A percentile compares a stretch with the other conserved stretches of the same genome.
These are phyloP conservation scores for Xylaria telfairii DNA, from an alignment of 495 filamentous ascomycete genomes.

Conservation along the genomic window DNA sequence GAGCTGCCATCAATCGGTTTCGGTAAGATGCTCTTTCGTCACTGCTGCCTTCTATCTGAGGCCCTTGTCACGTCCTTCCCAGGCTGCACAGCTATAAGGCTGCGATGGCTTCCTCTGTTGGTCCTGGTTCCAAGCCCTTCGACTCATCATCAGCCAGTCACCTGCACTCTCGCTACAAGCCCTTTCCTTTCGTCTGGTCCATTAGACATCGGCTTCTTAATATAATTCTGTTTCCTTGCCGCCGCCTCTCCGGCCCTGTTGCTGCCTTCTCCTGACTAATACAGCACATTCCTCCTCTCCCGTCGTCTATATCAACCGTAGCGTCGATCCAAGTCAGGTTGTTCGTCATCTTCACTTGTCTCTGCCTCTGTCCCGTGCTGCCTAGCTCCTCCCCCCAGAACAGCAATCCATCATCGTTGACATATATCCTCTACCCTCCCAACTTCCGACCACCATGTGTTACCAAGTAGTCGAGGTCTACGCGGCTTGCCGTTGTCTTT, in stretches of 20 bases:
- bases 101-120: constrained; percentile 42
- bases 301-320: constrained; percentile 26
- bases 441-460: constrained; percentile 63
- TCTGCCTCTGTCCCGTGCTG: constrained; percentile 13
- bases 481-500: constrained; percentile 80
- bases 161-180: constrained; percentile 37
- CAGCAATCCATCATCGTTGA: constrained; percentile 32
- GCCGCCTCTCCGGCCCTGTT: constrained; percentile 20
- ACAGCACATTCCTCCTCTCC: constrained; percentile 1
- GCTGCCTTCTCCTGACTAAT: constrained; percentile 27
- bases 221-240: constrained; percentile 33
- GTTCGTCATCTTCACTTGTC: not conserved
- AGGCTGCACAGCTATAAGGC: constrained; percentile 48
- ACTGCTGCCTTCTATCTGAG: constrained; percentile 37
- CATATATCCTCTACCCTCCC: constrained; percentile 14
- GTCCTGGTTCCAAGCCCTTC: constrained; percentile 36
- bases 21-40: constrained; percentile 34
- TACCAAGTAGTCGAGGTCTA: constrained; percentile 76
- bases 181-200: constrained; percentile 37
- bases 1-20: constrained; percentile 25
- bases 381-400: constrained; percentile 29
- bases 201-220: constrained; percentile 35
- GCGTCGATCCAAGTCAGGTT: constrained; percentile 23
- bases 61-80: constrained; percentile 32
- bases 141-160: constrained; percentile 45